Conservation (phyloP, 768 basidiomycete genomes). For the Pleurotus sapidus region DNA sequence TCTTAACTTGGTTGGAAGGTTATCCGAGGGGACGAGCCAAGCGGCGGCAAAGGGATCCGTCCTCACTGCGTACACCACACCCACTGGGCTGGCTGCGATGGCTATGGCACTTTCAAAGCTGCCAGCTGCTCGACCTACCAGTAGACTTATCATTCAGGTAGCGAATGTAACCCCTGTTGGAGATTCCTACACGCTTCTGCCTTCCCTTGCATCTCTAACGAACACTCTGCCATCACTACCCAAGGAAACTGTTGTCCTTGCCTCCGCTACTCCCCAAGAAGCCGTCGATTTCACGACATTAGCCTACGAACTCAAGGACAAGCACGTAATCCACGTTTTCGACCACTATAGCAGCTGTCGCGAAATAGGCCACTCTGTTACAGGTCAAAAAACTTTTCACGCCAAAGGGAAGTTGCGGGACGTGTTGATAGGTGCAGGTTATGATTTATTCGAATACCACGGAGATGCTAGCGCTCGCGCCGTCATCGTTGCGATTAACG, state of each 20-base stretch:
- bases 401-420: slow-evolving; percentile 29
- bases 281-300: slow-evolving; percentile 73
- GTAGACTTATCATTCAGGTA: slow-evolving; percentile 80
- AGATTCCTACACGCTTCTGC: slow-evolving; percentile 66
- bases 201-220: slow-evolving; percentile 71
- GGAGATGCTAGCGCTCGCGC: slow-evolving; percentile 64
- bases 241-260: slow-evolving; percentile 64
- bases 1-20: slow-evolving; percentile 69
- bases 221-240: slow-evolving; percentile 60
- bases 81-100: slow-evolving; percentile 82
- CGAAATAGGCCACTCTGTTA: slow-evolving; percentile 61
- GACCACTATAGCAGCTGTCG: slow-evolving; percentile 82
- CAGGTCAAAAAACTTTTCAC: slow-evolving; percentile 24
- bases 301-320: slow-evolving; percentile 63
- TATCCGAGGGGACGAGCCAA: slow-evolving; percentile 76
- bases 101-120: slow-evolving; percentile 73
- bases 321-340: slow-evolving; percentile 86
- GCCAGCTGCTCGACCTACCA: slow-evolving; percentile 56
- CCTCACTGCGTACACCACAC: slow-evolving; percentile 80
- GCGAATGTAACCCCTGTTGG: slow-evolving; percentile 69
- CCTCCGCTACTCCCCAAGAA: slow-evolving; percentile 85
- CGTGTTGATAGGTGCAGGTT: slow-evolving; percentile 55
- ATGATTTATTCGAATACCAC: slow-evolving; percentile 72
- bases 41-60: slow-evolving; percentile 58
- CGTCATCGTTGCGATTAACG: slow-evolving; percentile 71